These are phyloP conservation scores for Lactarius tabidus DNA, from an alignment of 768 basidiomycete species.

Conservation along the genomic window DNA sequence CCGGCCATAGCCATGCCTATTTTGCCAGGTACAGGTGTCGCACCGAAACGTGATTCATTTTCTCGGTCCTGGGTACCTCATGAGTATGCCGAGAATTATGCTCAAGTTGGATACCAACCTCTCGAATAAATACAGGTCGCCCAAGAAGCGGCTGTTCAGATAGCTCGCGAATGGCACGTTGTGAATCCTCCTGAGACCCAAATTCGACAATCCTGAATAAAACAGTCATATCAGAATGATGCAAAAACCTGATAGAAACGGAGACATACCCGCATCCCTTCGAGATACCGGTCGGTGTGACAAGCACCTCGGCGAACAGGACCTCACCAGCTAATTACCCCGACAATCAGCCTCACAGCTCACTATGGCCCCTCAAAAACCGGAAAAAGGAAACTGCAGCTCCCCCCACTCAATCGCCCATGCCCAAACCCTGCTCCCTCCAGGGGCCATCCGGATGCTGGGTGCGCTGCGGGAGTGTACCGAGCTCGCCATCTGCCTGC, in stretches of 20 bases:
- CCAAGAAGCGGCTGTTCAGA: slow-evolving; percentile 89
- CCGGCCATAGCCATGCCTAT: slow-evolving; percentile 96
- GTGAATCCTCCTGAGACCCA: slow-evolving; percentile 81
- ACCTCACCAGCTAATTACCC: slow-evolving; percentile 98
- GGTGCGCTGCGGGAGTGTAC: slow-evolving; percentile 3
- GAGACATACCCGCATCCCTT: slow-evolving; percentile 96
- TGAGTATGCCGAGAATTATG: slow-evolving; percentile 5
- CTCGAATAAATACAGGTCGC: slow-evolving; percentile 93
- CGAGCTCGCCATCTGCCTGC: slow-evolving; percentile 9
- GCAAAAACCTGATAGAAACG: background rate
- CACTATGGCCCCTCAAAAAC: slow-evolving; percentile 43
- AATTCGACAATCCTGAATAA: slow-evolving; percentile 89
- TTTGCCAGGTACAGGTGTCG: slow-evolving; percentile 92
- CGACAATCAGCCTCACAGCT: slow-evolving; percentile 85
- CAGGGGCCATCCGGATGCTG: background rate
- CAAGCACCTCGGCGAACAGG: slow-evolving; percentile 98
- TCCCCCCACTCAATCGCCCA: slow-evolving; percentile 12
- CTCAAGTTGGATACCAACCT: slow-evolving; percentile 50
- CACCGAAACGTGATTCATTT: slow-evolving; percentile 91
- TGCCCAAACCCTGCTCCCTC: slow-evolving; percentile 6
- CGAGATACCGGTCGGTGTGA: slow-evolving; percentile 93
- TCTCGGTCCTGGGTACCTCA: slow-evolving; percentile 76
- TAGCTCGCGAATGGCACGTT: slow-evolving; percentile 84
- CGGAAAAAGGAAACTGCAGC: slow-evolving; percentile 30
- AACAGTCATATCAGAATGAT: slow-evolving; percentile 22